These are phyloP conservation scores for Acephala macrosclerotiorum DNA, from an alignment of 2,329 filamentous ascomycete genomes.

Conservation along the genomic window DNA sequence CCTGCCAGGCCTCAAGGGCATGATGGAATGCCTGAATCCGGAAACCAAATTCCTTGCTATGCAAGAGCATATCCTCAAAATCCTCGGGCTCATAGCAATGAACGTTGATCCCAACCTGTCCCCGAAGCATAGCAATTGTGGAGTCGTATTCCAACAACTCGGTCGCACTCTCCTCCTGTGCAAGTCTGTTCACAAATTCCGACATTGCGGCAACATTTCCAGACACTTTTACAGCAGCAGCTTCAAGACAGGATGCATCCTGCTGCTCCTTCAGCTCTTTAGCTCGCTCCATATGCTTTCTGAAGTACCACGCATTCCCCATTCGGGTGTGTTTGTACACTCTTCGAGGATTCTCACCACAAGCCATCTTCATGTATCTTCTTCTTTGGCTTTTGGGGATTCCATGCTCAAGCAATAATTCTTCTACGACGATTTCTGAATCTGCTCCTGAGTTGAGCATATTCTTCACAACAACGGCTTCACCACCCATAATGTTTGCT, in stretches of 20 bases:
- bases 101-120: conserved; percentile 51
- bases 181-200: conserved; percentile 25
- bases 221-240: conserved; percentile 32
- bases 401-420: conserved; percentile 51
- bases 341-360: conserved; percentile 53
- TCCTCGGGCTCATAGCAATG: conserved; percentile 55
- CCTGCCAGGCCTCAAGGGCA: conserved; percentile 49
- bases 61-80: conserved; percentile 51
- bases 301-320: conserved; percentile 49
- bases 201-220: conserved; percentile 35
- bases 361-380: conserved; percentile 55
- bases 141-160: conserved; percentile 50
- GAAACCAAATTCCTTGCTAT: conserved; percentile 53
- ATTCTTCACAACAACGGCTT: conserved; percentile 53
- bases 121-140: conserved; percentile 50
- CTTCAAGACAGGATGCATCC: conserved; percentile 45
- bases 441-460: conserved; percentile 44
- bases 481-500: conserved; percentile 54
- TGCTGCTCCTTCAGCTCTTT: conserved; percentile 47
- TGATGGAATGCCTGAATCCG: conserved; percentile 52
- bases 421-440: conserved; percentile 50
- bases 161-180: conserved; percentile 37
- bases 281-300: conserved; percentile 49
- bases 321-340: conserved; percentile 50
- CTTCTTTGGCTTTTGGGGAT: conserved; percentile 43